A percentile compares a stretch with the other conserved stretches of the same genome.
These are phyloP conservation scores for Myriosclerotinia curreyana DNA, from an alignment of 2,329 filamentous ascomycete genomes.

Conservation along the genomic window DNA sequence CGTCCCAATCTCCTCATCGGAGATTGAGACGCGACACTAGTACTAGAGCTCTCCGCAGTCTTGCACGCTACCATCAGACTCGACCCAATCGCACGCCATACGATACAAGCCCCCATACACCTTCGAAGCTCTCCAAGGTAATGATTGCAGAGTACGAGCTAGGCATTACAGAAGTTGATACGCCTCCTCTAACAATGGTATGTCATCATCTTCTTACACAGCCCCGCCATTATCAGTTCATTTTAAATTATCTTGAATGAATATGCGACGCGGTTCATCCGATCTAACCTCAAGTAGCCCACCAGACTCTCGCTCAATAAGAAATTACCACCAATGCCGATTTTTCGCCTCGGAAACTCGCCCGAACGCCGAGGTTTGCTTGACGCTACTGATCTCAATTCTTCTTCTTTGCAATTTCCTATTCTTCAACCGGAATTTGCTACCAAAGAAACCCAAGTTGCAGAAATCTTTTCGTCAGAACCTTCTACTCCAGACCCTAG, in stretches of 20 bases:
- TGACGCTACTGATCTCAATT: slow-evolving; percentile 16
- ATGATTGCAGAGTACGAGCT: slow-evolving; percentile 9
- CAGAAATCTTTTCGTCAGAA: background rate
- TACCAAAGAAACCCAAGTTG: background rate
- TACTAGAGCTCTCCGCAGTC: background rate
- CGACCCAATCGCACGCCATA: background rate
- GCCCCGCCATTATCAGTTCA: background rate
- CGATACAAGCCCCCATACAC: background rate
- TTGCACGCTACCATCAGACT: background rate
- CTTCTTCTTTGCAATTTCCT: slow-evolving; percentile 1
- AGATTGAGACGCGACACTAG: slow-evolving; percentile 6
- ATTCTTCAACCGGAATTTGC: background rate
- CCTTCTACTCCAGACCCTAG: background rate
- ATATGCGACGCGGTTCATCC: too few species aligned
- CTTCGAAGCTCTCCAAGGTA: slow-evolving; percentile 18
- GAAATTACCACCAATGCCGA: slow-evolving; percentile 5
- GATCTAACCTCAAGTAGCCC: slow-evolving; percentile 1
- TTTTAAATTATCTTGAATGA: background rate
- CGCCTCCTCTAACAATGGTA: slow-evolving; percentile 1
- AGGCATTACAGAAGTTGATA: background rate
- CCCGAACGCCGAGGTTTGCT: slow-evolving; percentile 14
- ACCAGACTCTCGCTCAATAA: slow-evolving; percentile 9
- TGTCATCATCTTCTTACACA: background rate
- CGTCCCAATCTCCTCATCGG: background rate
- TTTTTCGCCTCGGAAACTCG: slow-evolving; percentile 1